phyloP scores from a whole-genome alignment of 2,329 filamentous ascomycete genomes.

The Colletotrichum spinosum region DNA sequence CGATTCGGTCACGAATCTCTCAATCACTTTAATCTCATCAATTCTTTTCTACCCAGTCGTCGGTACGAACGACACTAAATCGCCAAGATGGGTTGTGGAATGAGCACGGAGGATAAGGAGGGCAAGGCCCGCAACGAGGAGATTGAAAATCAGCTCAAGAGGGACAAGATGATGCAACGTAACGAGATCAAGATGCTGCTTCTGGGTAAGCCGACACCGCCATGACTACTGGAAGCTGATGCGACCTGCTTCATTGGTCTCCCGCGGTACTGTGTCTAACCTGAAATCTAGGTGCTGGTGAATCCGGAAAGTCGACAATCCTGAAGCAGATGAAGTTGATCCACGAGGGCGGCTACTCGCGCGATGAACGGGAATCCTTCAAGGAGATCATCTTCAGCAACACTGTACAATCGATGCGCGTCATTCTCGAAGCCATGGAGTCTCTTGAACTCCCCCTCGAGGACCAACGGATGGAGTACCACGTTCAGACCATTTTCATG shows the following conservation, averaged over 20 bases:
- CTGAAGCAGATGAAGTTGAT: conserved; percentile 99
- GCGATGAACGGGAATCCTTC: conserved; percentile 81
- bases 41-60: conserved; percentile 22
- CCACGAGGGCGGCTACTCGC: conserved; percentile 97
- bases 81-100: conserved; percentile 97
- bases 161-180: conserved; percentile 97
- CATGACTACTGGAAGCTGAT: neutral
- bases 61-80: conserved; percentile 40
- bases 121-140: conserved; percentile 99
- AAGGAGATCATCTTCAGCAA: conserved; percentile 80
- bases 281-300: conserved; percentile 82
- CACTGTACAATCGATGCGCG: conserved; percentile 76
- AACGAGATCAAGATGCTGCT: conserved; percentile 99
- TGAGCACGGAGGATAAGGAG: conserved; percentile 99
- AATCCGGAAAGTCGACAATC: conserved; percentile 95
- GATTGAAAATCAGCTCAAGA: conserved; percentile 99
- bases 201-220: conserved; percentile 73
- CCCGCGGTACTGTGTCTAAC: neutral
- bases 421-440: conserved; percentile 77
- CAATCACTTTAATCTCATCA: conserved; percentile 32
- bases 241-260: neutral
- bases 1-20: conserved; percentile 15
- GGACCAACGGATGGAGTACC: conserved; percentile 93
- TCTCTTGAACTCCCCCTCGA: conserved; percentile 83
- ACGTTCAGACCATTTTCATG: conserved; percentile 99